Evolutionary conservation across 177 flowering plant species (phyloP).

Genomic region (Vitis hybrid): DNA sequence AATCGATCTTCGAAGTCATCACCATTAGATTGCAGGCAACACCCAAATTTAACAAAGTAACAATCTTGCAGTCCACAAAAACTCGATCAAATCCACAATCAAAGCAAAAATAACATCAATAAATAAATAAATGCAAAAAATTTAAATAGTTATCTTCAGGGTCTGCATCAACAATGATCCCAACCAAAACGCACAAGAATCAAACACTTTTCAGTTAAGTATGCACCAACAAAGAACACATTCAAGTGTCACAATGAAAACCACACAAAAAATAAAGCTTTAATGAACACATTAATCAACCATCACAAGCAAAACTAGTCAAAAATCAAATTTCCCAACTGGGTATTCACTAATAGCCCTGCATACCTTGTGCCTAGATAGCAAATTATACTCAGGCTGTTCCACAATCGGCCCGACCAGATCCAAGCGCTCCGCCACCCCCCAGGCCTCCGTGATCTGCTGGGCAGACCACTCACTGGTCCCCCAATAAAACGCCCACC

Average conservation of each 20-base stretch:
- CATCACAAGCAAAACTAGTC: background rate
- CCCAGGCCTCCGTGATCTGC: slow-evolving; percentile 96
- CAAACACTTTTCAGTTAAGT: background rate
- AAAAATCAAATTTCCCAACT: slow-evolving; percentile 3
- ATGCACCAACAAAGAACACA: background rate
- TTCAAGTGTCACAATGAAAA: background rate
- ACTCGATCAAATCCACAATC: too few relatives aligned
- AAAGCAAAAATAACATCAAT: background rate
- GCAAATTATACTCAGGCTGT: slow-evolving; percentile 91
- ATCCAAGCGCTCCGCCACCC: slow-evolving; percentile 67
- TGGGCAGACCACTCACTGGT: slow-evolving; percentile 90
- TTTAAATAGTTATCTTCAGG: too few relatives aligned
- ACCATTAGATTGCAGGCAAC: background rate
- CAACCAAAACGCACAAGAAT: background rate
- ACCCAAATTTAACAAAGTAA: background rate
- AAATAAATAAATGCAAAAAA: too few relatives aligned
- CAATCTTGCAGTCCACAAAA: background rate
- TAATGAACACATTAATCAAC: too few relatives aligned
- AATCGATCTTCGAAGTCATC: too few relatives aligned
- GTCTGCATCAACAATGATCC: too few relatives aligned
- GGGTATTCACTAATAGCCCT: background rate
- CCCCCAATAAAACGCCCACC: slow-evolving; percentile 98
- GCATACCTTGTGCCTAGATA: slow-evolving; percentile 79
- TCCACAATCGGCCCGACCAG: slow-evolving; percentile 88
- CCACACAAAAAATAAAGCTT: too few relatives aligned